Evolutionary conservation across 129 eudicot species (phyloP).

Genomic region (Mikania micrantha): DNA sequence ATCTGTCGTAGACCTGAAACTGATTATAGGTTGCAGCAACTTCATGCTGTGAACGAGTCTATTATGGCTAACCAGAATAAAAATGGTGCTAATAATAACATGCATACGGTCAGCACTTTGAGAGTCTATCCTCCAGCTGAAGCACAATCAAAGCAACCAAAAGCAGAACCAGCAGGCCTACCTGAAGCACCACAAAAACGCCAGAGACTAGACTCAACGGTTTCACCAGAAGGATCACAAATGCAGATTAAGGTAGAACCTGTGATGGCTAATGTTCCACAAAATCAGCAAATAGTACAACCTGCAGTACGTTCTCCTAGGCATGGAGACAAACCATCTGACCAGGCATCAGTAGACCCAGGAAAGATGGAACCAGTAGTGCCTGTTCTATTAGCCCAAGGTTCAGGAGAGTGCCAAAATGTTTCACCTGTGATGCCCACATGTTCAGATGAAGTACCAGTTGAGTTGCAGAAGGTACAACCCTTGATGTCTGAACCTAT

Average conservation of each 20-base stretch:
- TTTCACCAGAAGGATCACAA: constrained; percentile 24
- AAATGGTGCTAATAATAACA: constrained; percentile 31
- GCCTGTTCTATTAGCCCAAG: constrained; percentile 8
- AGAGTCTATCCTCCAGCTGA: constrained; percentile 54
- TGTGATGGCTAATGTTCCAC: constrained; percentile 11
- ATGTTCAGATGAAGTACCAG: constrained; percentile 5
- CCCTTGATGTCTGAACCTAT: constrained; percentile 9
- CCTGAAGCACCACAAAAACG: constrained; percentile 23
- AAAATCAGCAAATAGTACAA: constrained; percentile 23
- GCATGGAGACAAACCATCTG: constrained; percentile 7
- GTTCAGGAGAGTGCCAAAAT: not conserved
- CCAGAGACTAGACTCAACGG: constrained; percentile 23
- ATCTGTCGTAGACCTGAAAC: constrained; percentile 94
- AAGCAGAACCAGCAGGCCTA: constrained; percentile 1
- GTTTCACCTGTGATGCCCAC: not conserved
- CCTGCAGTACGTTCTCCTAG: constrained; percentile 7
- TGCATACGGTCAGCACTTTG: constrained; percentile 32
- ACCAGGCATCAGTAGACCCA: not conserved
- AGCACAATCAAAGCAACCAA: constrained; percentile 34
- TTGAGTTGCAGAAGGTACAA: constrained; percentile 24
- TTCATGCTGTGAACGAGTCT: constrained; percentile 55
- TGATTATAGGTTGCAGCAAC: constrained; percentile 85
- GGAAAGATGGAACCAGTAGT: not conserved
- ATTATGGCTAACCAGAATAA: constrained; percentile 39
- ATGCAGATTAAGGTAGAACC: constrained; percentile 16